Conservation (phyloP, 1,284 basidiomycete species). For the Salmacisia buchloeana region DNA sequence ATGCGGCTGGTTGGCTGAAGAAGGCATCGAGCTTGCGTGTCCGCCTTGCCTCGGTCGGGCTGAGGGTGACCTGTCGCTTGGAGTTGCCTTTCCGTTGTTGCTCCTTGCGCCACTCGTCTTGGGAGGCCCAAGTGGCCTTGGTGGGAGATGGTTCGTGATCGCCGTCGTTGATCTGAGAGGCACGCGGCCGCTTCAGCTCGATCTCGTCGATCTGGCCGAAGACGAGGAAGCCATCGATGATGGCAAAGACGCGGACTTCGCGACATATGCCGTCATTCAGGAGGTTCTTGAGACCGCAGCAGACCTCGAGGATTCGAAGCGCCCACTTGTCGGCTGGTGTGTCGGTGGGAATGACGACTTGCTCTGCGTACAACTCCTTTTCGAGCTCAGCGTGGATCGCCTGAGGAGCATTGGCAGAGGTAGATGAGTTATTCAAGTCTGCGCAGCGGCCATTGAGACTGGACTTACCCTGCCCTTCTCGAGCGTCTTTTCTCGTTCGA, state of each 20-base stretch:
- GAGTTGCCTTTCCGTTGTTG: background rate
- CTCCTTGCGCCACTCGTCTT: background rate
- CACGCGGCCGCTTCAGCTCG: background rate
- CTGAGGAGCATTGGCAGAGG: background rate
- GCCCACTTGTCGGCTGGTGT: conserved; percentile 69
- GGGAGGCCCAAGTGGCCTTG: background rate
- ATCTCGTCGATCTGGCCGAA: conserved; percentile 45
- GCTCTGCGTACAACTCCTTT: conserved; percentile 63
- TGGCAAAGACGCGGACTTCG: conserved; percentile 42
- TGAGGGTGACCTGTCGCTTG: background rate
- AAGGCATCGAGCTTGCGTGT: conserved; percentile 9
- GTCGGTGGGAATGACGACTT: conserved; percentile 56
- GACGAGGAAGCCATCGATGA: conserved; percentile 32
- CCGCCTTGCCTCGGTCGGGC: background rate
- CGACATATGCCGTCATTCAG: conserved; percentile 15
- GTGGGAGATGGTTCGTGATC: background rate
- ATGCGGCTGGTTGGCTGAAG: background rate
- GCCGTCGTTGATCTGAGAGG: background rate
- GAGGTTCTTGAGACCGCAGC: conserved; percentile 15
- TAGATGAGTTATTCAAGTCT: too few species aligned
- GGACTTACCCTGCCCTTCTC: conserved; percentile 11
- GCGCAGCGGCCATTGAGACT: too few species aligned
- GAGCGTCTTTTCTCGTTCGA: conserved; percentile 25
- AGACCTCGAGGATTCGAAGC: conserved; percentile 57
- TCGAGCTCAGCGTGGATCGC: conserved; percentile 76